Conservation (phyloP, 1,284 basidiomycete genomes). For the Cutaneotrichosporon sp. region DNA sequence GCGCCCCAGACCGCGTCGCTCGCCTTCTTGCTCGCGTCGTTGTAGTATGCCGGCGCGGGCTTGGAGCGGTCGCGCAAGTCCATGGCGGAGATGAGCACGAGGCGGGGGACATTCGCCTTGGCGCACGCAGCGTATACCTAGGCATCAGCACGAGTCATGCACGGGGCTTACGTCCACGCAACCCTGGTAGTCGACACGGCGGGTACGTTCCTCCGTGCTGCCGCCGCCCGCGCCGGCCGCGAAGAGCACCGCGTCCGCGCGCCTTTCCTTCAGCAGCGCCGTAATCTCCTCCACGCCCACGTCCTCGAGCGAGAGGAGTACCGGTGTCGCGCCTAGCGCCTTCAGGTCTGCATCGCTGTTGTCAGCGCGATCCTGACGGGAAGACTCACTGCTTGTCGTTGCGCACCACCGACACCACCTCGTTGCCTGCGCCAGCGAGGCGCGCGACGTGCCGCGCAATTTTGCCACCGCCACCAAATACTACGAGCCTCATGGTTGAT, state of each 20-base stretch:
- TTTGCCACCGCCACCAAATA: constrained; percentile 46
- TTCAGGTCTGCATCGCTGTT: constrained; percentile 53
- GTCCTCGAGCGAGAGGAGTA: constrained; percentile 60
- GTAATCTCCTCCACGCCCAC: constrained; percentile 53
- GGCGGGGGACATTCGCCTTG: constrained; percentile 47
- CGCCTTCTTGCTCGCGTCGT: constrained; percentile 35
- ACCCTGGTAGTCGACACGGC: constrained; percentile 64
- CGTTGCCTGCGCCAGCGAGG: constrained; percentile 47
- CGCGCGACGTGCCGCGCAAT: constrained; percentile 57
- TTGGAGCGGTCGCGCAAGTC: constrained; percentile 56
- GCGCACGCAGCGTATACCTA: constrained; percentile 67
- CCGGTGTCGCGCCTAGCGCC: constrained; percentile 52
- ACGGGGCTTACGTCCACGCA: constrained; percentile 50
- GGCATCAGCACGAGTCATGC: not conserved
- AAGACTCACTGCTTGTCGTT: constrained; percentile 43
- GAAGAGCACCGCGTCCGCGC: constrained; percentile 58
- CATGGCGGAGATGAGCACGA: constrained; percentile 63
- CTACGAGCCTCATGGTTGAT: constrained; percentile 29
- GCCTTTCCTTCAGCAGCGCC: constrained; percentile 52
- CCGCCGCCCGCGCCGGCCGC: constrained; percentile 66
- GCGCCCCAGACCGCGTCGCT: constrained; percentile 52
- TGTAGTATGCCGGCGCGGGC: constrained; percentile 54
- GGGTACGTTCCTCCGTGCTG: constrained; percentile 59
- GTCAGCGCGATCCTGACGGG: not conserved
- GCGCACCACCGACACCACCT: constrained; percentile 60